These are phyloP conservation scores for Lizanozyma gosingica DNA, from an alignment of 1,139 yeast genomes.

Conservation along the genomic window DNA sequence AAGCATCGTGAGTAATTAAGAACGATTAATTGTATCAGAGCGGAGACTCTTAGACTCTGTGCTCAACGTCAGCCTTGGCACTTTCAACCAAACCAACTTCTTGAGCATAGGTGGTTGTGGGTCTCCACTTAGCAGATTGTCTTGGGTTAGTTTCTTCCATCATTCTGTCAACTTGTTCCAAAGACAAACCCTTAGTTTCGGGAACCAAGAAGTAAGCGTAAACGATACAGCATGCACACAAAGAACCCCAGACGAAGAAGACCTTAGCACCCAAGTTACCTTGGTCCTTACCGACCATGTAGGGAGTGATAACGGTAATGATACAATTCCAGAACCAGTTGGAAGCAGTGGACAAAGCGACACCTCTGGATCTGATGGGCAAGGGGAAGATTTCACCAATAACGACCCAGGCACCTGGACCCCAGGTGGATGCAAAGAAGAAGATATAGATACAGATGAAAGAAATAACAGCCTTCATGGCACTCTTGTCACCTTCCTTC, in stretches of 20 bases:
- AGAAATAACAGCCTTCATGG: conserved; percentile 26
- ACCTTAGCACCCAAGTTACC: conserved; percentile 59
- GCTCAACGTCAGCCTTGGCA: background rate
- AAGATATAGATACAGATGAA: conserved; percentile 66
- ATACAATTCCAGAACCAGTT: conserved; percentile 25
- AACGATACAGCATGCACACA: conserved; percentile 29
- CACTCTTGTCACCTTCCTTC: background rate
- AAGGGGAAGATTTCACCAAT: conserved; percentile 68
- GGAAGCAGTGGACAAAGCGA: conserved; percentile 50
- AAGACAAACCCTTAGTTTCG: conserved; percentile 58
- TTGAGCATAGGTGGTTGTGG: conserved; percentile 1
- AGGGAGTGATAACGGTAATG: conserved; percentile 22
- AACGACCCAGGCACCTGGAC: conserved; percentile 72
- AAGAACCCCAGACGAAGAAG: conserved; percentile 67
- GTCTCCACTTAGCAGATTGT: conserved; percentile 1
- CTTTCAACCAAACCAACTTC: background rate
- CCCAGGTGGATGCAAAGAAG: conserved; percentile 74
- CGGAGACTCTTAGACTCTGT: background rate
- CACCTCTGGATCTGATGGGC: conserved; percentile 66
- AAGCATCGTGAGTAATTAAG: background rate
- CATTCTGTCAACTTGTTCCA: conserved; percentile 57
- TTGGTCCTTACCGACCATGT: conserved; percentile 20
- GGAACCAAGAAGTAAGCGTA: conserved; percentile 50
- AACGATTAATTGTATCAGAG: too few species aligned
- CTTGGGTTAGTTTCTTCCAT: conserved; percentile 1